Evolutionary conservation across 441 rosid genomes (phyloP).

Genomic region (Syzygium syzygioides): DNA sequence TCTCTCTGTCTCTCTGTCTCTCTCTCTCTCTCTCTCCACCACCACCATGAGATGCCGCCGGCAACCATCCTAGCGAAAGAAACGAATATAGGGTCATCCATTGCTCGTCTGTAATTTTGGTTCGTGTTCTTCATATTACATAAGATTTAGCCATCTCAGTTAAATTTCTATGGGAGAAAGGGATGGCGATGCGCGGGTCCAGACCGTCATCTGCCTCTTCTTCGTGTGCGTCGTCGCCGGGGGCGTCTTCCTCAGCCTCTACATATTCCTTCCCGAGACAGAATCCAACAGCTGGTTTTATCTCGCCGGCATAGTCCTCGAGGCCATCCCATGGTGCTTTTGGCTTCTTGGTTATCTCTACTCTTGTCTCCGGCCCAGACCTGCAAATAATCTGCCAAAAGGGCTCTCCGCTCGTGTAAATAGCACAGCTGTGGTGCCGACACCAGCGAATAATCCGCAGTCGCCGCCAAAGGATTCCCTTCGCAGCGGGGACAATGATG

Average conservation of each 20-base stretch:
- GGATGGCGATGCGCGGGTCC: constrained; percentile 45
- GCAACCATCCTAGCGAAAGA: background rate
- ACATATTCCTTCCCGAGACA: constrained; percentile 29
- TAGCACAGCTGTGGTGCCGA: background rate
- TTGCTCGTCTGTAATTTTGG: background rate
- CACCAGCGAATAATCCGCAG: background rate
- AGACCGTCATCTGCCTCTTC: constrained; percentile 34
- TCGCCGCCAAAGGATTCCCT: background rate
- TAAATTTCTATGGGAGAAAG: constrained; percentile 33
- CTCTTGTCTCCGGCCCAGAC: constrained; percentile 31
- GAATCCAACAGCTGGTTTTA: constrained; percentile 33
- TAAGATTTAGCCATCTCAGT: background rate
- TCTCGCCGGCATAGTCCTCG: constrained; percentile 41
- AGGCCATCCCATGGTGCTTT: constrained; percentile 63
- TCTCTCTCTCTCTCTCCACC: background rate
- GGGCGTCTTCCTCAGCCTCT: constrained; percentile 46
- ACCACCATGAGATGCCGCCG: background rate
- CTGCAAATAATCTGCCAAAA: background rate
- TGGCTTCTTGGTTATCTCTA: constrained; percentile 57
- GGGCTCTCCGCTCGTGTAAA: background rate
- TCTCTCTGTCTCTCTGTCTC: background rate
- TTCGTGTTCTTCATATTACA: background rate
- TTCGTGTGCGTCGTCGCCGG: constrained; percentile 44
- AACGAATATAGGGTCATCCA: background rate
- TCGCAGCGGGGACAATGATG: background rate